These are phyloP conservation scores for Trichoderma citrinoviride DNA, from an alignment of 2,329 filamentous ascomycete genomes.

Conservation along the genomic window DNA sequence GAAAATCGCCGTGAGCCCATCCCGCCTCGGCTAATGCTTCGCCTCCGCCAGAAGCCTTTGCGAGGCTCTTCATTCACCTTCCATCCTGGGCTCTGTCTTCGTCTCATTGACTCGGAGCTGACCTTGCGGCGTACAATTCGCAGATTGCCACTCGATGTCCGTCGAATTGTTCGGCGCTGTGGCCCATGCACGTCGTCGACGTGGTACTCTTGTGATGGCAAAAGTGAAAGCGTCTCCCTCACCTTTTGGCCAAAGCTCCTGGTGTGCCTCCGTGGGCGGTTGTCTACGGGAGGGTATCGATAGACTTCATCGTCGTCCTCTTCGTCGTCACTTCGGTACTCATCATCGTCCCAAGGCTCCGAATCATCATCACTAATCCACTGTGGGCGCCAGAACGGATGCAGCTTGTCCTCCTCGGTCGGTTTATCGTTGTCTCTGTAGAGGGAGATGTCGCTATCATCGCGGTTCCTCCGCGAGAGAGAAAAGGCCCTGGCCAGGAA, in stretches of 20 bases:
- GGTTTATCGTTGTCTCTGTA: conserved; percentile 47
- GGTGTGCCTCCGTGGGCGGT: conserved; percentile 45
- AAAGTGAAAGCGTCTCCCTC: conserved; percentile 59
- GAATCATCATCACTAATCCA: conserved; percentile 38
- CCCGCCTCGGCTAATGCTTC: conserved; percentile 29
- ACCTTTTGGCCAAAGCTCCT: conserved; percentile 52
- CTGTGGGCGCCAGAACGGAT: conserved; percentile 61
- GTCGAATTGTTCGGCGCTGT: conserved; percentile 57
- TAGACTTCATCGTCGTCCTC: conserved; percentile 41
- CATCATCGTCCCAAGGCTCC: conserved; percentile 36
- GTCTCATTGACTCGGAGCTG: conserved; percentile 45
- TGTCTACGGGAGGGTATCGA: conserved; percentile 49
- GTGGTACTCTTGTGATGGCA: conserved; percentile 46
- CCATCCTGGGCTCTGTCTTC: conserved; percentile 35
- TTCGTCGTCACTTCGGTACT: conserved; percentile 37
- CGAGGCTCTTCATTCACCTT: conserved; percentile 28
- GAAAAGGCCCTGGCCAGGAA: conserved; percentile 54
- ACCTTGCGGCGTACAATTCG: conserved; percentile 55
- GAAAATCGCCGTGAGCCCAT: conserved; percentile 36
- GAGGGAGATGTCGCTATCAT: conserved; percentile 31
- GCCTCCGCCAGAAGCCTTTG: conserved; percentile 35
- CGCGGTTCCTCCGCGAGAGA: conserved; percentile 42
- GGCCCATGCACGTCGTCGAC: conserved; percentile 38
- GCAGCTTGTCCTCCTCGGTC: conserved; percentile 53
- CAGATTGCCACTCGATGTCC: conserved; percentile 59